Evolutionary conservation across 106 monocot genomes (phyloP).

Genomic region (Dactylorhiza incarnata): DNA sequence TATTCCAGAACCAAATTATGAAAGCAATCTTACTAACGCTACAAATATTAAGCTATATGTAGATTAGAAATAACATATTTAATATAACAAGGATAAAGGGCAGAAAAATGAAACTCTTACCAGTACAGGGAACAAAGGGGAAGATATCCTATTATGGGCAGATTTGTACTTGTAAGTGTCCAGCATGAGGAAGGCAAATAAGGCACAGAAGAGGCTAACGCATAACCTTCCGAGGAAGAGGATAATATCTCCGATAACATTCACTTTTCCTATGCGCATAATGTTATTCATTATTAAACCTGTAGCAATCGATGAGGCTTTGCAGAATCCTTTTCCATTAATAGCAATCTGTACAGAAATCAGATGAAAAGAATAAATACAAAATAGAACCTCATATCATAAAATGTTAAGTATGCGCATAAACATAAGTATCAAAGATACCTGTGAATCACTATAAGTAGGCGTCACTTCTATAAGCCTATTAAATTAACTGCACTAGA

Average conservation of each 20-base stretch:
- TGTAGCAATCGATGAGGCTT: conserved; percentile 77
- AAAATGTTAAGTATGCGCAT: background rate
- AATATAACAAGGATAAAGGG: conserved; percentile 1
- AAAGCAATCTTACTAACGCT: background rate
- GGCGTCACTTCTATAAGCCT: too few relatives aligned
- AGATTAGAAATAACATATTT: background rate
- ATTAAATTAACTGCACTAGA: background rate
- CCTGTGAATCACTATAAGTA: background rate
- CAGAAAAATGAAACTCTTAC: conserved; percentile 32
- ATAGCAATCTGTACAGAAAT: conserved; percentile 72
- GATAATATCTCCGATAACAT: conserved; percentile 96
- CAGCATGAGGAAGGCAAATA: conserved; percentile 96
- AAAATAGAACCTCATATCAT: background rate
- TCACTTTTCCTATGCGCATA: conserved; percentile 96
- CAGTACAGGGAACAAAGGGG: conserved; percentile 92
- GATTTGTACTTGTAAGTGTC: conserved; percentile 91
- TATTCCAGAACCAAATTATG: background rate
- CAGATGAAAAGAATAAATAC: background rate
- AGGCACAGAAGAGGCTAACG: conserved; percentile 80
- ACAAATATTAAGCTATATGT: background rate
- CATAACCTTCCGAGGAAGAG: conserved; percentile 94
- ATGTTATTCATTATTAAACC: conserved; percentile 97
- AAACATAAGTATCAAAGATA: background rate
- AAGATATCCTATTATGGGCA: conserved; percentile 91
- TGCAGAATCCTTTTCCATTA: conserved; percentile 96